Conservation (phyloP, 257 asterid genomes). For the Gentiana dahurica region DNA sequence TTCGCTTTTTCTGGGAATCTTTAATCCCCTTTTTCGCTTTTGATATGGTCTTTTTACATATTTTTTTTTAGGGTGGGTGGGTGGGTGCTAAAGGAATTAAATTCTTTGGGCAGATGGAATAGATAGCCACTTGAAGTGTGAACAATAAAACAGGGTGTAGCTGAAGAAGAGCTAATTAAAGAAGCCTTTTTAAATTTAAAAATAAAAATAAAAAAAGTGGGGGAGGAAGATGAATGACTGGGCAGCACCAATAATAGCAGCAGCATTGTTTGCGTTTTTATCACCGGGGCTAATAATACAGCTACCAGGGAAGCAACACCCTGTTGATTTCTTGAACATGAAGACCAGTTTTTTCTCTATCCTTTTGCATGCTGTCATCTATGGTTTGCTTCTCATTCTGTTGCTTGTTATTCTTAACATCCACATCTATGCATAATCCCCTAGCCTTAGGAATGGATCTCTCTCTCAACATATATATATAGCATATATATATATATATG, state of each 20-base stretch:
- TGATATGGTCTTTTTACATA: too few species aligned
- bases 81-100: too few species aligned
- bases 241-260: slow-evolving; percentile 57
- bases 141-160: too few species aligned
- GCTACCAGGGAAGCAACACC: slow-evolving; percentile 68
- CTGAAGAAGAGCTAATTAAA: too few species aligned
- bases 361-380: slow-evolving; percentile 50
- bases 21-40: too few species aligned
- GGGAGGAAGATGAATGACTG: slow-evolving; percentile 45
- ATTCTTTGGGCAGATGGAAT: too few species aligned
- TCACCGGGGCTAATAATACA: slow-evolving; percentile 68
- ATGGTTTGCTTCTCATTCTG: slow-evolving; percentile 71
- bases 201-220: background rate
- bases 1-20: too few species aligned
- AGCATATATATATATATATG: too few species aligned
- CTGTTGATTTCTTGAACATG: slow-evolving; percentile 73
- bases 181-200: background rate
- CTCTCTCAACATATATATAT: too few species aligned
- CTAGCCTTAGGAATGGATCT: too few species aligned
- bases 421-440: slow-evolving; percentile 48
- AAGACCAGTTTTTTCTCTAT: slow-evolving; percentile 56
- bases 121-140: too few species aligned
- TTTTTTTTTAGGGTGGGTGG: too few species aligned
- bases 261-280: slow-evolving; percentile 58
- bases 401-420: slow-evolving; percentile 55